Percentiles rank a stretch among this genome's conserved stretches.
phyloP scores from a whole-genome alignment of 257 asterid species.

The Fraxinus quadrangulata region DNA sequence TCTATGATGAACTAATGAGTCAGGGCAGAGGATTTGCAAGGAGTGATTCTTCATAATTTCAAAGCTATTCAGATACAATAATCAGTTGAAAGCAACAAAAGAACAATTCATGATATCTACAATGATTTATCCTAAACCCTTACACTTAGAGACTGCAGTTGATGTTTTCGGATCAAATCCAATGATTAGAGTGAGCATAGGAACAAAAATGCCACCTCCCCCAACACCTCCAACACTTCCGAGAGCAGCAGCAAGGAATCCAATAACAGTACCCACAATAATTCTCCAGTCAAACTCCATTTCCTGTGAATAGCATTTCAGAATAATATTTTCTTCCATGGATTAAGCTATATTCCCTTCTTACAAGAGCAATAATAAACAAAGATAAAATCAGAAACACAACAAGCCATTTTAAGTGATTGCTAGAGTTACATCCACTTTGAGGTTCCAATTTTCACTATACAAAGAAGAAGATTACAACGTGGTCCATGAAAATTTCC shows the following conservation, averaged over 20 bases:
- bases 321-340: neutral
- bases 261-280: slow-evolving; percentile 49
- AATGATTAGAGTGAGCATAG: slow-evolving; percentile 54
- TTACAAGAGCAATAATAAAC: neutral
- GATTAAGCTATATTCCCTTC: neutral
- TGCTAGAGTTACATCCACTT: neutral
- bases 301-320: slow-evolving; percentile 36
- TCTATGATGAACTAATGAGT: neutral
- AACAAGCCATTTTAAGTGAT: neutral
- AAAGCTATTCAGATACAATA: neutral
- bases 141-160: slow-evolving; percentile 66
- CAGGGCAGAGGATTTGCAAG: neutral
- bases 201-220: slow-evolving; percentile 70
- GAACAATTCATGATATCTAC: neutral
- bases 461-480: neutral
- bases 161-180: slow-evolving; percentile 65
- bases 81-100: neutral
- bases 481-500: neutral
- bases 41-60: neutral
- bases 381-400: neutral
- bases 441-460: neutral
- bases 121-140: slow-evolving; percentile 8
- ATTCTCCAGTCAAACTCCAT: slow-evolving; percentile 59
- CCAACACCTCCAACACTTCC: slow-evolving; percentile 74
- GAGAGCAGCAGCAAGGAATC: slow-evolving; percentile 70